Evolutionary conservation across 2,329 filamentous ascomycete species (phyloP).

Genomic region (Colletotrichum gigasporum): DNA sequence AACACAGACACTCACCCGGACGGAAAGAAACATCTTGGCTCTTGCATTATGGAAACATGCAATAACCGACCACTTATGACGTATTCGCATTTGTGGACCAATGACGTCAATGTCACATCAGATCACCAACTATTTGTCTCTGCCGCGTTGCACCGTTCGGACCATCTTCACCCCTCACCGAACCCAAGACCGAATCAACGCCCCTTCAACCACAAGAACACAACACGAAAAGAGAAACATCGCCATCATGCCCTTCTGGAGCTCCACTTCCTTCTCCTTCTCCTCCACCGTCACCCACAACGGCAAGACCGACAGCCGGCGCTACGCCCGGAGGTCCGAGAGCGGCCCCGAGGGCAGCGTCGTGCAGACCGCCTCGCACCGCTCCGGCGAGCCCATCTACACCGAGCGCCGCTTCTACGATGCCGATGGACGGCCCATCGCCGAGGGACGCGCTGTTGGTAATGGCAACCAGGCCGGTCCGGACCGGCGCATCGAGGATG

Average conservation of each 20-base stretch:
- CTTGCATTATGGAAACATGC: no score
- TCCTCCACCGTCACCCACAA: slow-evolving; percentile 17
- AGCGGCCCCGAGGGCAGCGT: not conserved
- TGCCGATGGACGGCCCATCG: slow-evolving; percentile 3
- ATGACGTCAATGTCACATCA: no score
- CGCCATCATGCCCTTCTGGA: slow-evolving; percentile 13
- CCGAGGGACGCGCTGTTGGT: slow-evolving; percentile 5
- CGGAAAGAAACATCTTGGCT: no score
- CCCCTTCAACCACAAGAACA: no score
- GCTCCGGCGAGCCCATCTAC: slow-evolving; percentile 3
- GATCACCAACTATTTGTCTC: no score
- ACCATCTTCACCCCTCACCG: no score
- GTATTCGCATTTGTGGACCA: no score
- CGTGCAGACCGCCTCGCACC: slow-evolving; percentile 13
- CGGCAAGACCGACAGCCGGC: slow-evolving; percentile 17
- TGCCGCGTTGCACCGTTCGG: no score
- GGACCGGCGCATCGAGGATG: slow-evolving; percentile 19
- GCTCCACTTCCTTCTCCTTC: slow-evolving; percentile 17
- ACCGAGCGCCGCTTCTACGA: slow-evolving; percentile 18
- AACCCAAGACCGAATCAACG: no score
- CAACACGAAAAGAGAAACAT: no score
- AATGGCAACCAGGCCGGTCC: not conserved
- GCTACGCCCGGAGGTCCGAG: slow-evolving; percentile 12
- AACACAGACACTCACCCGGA: no score
- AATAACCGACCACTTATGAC: no score